Evolutionary conservation across 768 basidiomycete genomes (phyloP), one percentile per base, ranked within the genome.

Genomic region (Xanthoconium purpureum): DNA sequence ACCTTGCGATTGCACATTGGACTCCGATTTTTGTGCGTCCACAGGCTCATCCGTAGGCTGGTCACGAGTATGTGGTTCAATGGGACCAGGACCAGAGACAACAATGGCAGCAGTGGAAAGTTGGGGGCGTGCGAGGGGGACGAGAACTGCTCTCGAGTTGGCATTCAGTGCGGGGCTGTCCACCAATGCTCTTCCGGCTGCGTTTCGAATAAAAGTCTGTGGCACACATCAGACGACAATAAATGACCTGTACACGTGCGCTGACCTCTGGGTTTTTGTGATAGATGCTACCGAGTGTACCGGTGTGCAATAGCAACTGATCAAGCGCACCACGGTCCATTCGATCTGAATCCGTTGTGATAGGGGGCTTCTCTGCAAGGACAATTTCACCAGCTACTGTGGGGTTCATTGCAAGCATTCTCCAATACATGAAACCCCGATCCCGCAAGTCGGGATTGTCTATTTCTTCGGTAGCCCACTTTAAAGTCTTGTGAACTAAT

Each of bases 381-480:
- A 98, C 95, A 59, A 98, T 89, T 61, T 93, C 89, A 38, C 87
- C 83, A 8, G 97, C 95, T 0, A 88, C 87, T 9, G 86, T 75
- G 2, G 95, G 94, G 68, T 97, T 94, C 65, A 94, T 88, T 10
- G 96, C 95, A 44, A 98, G 81, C 75, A 99, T 80, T 38, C 97
- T 86, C 97, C 97, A 99, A 74, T 98, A 99, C 90, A 99, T 98
- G 77, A 95, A 98, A 4, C 97, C 97, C 58, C 97, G 80, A 72
- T 99, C 97, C 35, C 97, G 83, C 20, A 99, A 78, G 77, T 99
- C 97, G 9, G 97, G 97, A 68, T 99, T 99, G 71, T 99, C 97
- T 52, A 97, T 86, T 62, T 97, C 91, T 70, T 99, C 96, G 8
- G 97, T 99, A 13, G 94, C 88, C 88, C 92, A 93, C 69, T 98